These are phyloP conservation scores for Jimgerdemannia flammicorona DNA, from an alignment of 192 early-diverging fungal species.

Conservation along the genomic window DNA sequence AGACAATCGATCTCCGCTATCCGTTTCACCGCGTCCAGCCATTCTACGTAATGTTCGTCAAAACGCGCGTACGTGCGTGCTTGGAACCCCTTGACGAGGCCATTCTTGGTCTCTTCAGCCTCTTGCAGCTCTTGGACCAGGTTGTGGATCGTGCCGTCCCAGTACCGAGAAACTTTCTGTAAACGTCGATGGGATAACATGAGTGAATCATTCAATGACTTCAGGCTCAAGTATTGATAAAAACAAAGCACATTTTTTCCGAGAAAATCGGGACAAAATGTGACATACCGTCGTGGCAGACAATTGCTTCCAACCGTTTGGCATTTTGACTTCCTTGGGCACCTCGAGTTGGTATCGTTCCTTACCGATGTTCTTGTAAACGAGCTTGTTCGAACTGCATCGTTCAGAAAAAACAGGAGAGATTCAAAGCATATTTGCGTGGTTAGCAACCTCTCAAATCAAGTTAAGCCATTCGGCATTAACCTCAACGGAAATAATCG, in stretches of 20 bases:
- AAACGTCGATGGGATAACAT: background rate
- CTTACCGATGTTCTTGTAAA: slow-evolving; percentile 91
- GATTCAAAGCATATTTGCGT: slow-evolving; percentile 4
- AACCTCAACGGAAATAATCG: background rate
- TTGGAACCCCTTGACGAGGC: slow-evolving; percentile 73
- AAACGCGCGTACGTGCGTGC: slow-evolving; percentile 77
- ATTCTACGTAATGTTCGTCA: slow-evolving; percentile 70
- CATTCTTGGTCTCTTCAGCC: slow-evolving; percentile 72
- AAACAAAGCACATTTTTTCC: background rate
- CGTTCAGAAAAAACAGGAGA: background rate
- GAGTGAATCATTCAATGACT: background rate
- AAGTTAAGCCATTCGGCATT: too few relatives aligned
- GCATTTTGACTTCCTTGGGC: slow-evolving; percentile 69
- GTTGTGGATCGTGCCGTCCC: slow-evolving; percentile 58
- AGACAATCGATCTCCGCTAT: slow-evolving; percentile 89
- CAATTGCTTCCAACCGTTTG: slow-evolving; percentile 68
- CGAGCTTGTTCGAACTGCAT: slow-evolving; percentile 55
- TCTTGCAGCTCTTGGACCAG: slow-evolving; percentile 76
- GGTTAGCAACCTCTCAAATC: too few relatives aligned
- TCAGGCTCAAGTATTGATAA: background rate
- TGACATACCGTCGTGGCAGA: slow-evolving; percentile 71
- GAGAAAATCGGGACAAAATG: too few relatives aligned
- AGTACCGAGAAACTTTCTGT: slow-evolving; percentile 79
- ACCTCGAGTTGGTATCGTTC: slow-evolving; percentile 95
- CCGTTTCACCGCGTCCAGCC: slow-evolving; percentile 66